phyloP scores from a whole-genome alignment of 495 filamentous ascomycete genomes.

The Penicillium bovifimosum region DNA sequence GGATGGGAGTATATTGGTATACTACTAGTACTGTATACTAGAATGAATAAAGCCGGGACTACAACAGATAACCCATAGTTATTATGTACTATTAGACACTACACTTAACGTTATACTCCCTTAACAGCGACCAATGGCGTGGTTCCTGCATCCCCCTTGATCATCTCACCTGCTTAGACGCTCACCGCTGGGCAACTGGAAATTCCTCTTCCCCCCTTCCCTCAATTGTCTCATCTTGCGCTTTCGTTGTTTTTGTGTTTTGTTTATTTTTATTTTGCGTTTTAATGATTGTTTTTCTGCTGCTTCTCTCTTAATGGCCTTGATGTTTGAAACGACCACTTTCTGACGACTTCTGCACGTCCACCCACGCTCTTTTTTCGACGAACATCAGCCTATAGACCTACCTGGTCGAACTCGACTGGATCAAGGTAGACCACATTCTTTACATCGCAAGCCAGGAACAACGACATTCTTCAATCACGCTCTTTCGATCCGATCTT shows the following conservation, averaged over 20 bases:
- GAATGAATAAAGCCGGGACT: no score
- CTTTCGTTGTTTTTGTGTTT: slow-evolving; percentile 28
- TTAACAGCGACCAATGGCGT: no score
- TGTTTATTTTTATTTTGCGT: slow-evolving; percentile 32
- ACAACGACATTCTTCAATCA: slow-evolving; percentile 10
- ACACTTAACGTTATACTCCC: no score
- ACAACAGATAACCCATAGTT: no score
- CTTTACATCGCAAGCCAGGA: slow-evolving; percentile 20
- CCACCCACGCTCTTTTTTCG: slow-evolving; percentile 20
- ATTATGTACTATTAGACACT: no score
- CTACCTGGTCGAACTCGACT: slow-evolving; percentile 1
- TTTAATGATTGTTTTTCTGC: slow-evolving; percentile 21
- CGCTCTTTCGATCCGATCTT: slow-evolving; percentile 11
- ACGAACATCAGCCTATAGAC: slow-evolving; percentile 5
- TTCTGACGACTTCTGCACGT: slow-evolving; percentile 25
- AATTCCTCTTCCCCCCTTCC: slow-evolving; percentile 25
- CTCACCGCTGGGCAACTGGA: slow-evolving; percentile 31
- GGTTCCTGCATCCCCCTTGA: slow-evolving; percentile 1
- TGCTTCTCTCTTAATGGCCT: slow-evolving; percentile 31
- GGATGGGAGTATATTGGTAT: no score
- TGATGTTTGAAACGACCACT: slow-evolving; percentile 20
- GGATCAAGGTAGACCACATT: slow-evolving; percentile 26
- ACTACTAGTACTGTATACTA: no score
- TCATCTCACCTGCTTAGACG: slow-evolving; percentile 24
- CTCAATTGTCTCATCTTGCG: slow-evolving; percentile 20